phyloP scores from a whole-genome alignment of 257 asterid genomes.

The Penstemon barbatus region DNA sequence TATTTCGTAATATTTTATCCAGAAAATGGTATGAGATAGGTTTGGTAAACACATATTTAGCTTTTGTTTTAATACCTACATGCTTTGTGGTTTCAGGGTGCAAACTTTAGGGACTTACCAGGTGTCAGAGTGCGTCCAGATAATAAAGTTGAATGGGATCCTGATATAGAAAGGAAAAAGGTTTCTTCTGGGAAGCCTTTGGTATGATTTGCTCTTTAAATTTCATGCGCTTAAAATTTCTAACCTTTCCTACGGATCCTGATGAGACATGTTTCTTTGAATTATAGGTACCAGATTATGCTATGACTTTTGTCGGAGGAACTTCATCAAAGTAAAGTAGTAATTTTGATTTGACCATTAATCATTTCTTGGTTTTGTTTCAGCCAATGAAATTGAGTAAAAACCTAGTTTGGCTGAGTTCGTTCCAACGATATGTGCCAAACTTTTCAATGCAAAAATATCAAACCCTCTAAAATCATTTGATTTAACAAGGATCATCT shows the following conservation, averaged over 20 bases:
- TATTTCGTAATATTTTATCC: background rate
- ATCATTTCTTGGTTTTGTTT: too few species aligned
- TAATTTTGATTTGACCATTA: background rate
- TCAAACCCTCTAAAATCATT: too few species aligned
- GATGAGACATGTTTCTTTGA: background rate
- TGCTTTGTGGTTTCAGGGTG: conserved; percentile 53
- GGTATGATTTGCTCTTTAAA: conserved; percentile 44
- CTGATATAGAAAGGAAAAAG: conserved; percentile 38
- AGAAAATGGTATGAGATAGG: background rate
- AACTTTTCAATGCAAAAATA: too few species aligned
- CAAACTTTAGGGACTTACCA: conserved; percentile 65
- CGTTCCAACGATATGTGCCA: too few species aligned
- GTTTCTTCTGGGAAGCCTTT: conserved; percentile 78
- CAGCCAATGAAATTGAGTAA: too few species aligned
- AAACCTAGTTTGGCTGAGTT: too few species aligned
- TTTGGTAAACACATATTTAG: background rate
- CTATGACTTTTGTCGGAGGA: conserved; percentile 61
- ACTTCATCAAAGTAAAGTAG: conserved; percentile 59
- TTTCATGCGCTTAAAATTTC: too few species aligned
- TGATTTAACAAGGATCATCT: too few species aligned
- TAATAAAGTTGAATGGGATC: conserved; percentile 73
- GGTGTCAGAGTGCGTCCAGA: conserved; percentile 64
- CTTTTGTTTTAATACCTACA: background rate
- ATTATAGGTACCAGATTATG: conserved; percentile 85
- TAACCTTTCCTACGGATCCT: background rate